These are phyloP conservation scores for Cyberlindnera petersonii DNA, from an alignment of 805 yeast species.

Conservation along the genomic window DNA sequence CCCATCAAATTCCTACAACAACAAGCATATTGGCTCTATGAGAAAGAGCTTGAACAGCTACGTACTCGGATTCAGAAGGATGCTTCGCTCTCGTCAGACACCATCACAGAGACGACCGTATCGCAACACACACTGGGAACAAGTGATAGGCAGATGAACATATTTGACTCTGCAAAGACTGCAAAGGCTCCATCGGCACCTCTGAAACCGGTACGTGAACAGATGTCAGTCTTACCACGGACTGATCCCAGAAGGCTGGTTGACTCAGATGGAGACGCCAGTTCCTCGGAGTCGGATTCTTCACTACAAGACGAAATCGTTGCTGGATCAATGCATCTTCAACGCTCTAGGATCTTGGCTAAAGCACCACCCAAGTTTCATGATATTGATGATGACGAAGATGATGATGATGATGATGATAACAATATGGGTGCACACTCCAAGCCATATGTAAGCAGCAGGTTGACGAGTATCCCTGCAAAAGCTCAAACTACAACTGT, in stretches of 20 bases:
- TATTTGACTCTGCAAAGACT: conserved; percentile 1
- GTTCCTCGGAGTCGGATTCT: conserved; percentile 5
- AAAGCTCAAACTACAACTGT: conserved; percentile 9
- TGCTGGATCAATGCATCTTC: conserved; percentile 23
- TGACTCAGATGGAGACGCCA: conserved; percentile 1
- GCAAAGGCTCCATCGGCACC: background rate
- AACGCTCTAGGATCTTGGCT: conserved; percentile 25
- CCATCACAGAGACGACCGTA: conserved; percentile 6
- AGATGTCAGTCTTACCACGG: too few relatives aligned
- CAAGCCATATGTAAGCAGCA: background rate
- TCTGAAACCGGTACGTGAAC: background rate
- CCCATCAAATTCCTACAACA: conserved; percentile 27
- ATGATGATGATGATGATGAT: conserved; percentile 18
- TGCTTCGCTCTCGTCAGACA: conserved; percentile 14
- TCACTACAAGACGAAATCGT: background rate
- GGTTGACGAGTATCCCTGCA: background rate
- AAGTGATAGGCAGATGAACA: background rate
- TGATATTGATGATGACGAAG: conserved; percentile 20
- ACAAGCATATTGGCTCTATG: conserved; percentile 29
- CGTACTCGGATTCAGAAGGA: conserved; percentile 22
- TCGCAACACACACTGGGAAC: conserved; percentile 1
- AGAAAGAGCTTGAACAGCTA: conserved; percentile 26
- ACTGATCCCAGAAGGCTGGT: too few relatives aligned
- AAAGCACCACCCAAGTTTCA: conserved; percentile 19
- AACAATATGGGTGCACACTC: conserved; percentile 3